Percentiles rank a stretch among this genome's conserved stretches.
These are phyloP conservation scores for Mariannaea elegans DNA, from an alignment of 2,329 filamentous ascomycete species.

Conservation along the genomic window DNA sequence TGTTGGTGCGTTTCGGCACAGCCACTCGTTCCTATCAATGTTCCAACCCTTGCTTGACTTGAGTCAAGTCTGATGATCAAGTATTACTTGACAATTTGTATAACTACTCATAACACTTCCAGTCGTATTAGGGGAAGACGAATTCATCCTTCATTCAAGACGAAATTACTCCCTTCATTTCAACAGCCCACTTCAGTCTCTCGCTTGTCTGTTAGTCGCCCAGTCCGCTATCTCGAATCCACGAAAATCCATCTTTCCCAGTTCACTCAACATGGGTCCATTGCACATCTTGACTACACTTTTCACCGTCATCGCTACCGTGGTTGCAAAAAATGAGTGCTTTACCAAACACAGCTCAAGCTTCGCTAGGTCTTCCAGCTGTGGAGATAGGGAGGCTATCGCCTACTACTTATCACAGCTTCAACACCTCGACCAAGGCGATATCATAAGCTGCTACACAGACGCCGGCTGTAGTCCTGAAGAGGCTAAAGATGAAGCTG, in stretches of 20 bases:
- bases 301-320: not conserved
- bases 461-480: not conserved
- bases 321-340: not conserved
- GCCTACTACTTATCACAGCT: not conserved
- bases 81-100: not conserved
- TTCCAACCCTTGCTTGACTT: too few species aligned
- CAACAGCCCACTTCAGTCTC: too few species aligned
- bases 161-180: not conserved
- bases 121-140: not conserved
- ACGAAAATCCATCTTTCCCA: not conserved
- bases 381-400: not conserved
- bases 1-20: not conserved
- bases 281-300: not conserved
- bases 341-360: not conserved
- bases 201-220: not conserved
- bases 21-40: not conserved
- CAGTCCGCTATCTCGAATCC: not conserved
- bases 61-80: too few species aligned
- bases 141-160: not conserved
- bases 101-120: not conserved
- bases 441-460: not conserved
- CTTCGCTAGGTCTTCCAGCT: not conserved
- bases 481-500: constrained; percentile 2
- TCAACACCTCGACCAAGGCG: not conserved
- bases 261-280: not conserved